Evolutionary conservation across 2,329 filamentous ascomycete genomes (phyloP).

Genomic region (Ascochyta clinopodiicola): DNA sequence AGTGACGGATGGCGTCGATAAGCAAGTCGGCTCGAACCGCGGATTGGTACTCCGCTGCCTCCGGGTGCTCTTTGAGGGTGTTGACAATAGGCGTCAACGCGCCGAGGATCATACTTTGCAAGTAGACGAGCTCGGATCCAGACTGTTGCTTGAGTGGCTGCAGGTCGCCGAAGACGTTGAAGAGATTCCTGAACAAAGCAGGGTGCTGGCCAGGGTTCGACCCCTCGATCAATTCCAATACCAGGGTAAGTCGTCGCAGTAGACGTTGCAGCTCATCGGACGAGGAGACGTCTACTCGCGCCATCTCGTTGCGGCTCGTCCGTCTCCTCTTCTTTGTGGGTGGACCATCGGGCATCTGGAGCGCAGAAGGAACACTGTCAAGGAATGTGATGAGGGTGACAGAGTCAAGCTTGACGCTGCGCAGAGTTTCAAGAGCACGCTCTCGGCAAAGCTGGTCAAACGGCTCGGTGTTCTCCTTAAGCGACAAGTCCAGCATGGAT

Average conservation of each 20-base stretch:
- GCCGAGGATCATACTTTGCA: constrained; percentile 83
- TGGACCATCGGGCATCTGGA: constrained; percentile 73
- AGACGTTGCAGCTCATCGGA: constrained; percentile 70
- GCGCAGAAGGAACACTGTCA: constrained; percentile 74
- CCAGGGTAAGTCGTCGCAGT: constrained; percentile 80
- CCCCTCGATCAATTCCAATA: constrained; percentile 85
- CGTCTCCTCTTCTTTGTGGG: constrained; percentile 80
- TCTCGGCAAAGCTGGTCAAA: constrained; percentile 56
- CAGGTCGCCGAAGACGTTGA: constrained; percentile 83
- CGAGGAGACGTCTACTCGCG: constrained; percentile 66
- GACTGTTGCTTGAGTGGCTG: constrained; percentile 83
- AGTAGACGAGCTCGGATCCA: constrained; percentile 85
- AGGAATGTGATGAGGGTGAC: constrained; percentile 75
- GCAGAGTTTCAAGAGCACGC: constrained; percentile 71
- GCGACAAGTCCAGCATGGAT: constrained; percentile 67
- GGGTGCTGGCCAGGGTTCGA: constrained; percentile 78
- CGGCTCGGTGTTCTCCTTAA: constrained; percentile 48
- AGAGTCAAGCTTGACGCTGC: constrained; percentile 75
- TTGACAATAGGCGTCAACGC: constrained; percentile 86
- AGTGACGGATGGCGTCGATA: constrained; percentile 92
- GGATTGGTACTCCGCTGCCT: constrained; percentile 74
- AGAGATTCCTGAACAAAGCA: constrained; percentile 78
- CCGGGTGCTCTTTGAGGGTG: constrained; percentile 64
- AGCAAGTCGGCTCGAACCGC: constrained; percentile 87
- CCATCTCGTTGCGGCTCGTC: constrained; percentile 74